phyloP scores from a whole-genome alignment of 305 asterid species.

The Coffea humblotiana region DNA sequence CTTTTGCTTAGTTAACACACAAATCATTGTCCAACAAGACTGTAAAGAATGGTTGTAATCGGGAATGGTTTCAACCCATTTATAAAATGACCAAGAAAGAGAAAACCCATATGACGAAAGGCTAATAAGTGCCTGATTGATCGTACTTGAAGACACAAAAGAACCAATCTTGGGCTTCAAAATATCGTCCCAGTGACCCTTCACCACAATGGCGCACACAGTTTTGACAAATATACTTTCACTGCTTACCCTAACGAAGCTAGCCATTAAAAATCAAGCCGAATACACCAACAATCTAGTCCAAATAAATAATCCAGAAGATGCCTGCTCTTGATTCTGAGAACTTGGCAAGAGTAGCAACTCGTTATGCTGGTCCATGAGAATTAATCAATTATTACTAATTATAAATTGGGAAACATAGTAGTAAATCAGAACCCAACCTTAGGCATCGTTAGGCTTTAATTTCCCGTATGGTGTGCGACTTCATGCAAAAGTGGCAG shows the following conservation, averaged over 20 bases:
- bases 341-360: not conserved
- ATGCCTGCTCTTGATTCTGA: not conserved
- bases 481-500: not conserved
- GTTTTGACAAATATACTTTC: slow-evolving; percentile 47
- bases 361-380: not conserved
- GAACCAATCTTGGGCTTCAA: slow-evolving; percentile 71
- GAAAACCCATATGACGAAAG: slow-evolving; percentile 49
- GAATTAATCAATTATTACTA: not conserved
- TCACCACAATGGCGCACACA: slow-evolving; percentile 56
- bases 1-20: slow-evolving; percentile 60
- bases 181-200: slow-evolving; percentile 66
- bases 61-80: slow-evolving; percentile 77
- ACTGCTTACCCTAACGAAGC: slow-evolving; percentile 28
- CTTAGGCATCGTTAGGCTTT: not conserved
- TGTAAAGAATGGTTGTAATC: slow-evolving; percentile 68
- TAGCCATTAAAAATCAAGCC: slow-evolving; percentile 39
- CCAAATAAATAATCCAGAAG: not conserved
- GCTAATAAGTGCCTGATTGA: slow-evolving; percentile 45
- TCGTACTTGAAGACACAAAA: slow-evolving; percentile 50
- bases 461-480: not conserved
- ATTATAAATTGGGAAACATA: not conserved
- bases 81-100: slow-evolving; percentile 67
- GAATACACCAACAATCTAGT: not conserved
- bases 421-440: not conserved
- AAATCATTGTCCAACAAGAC: slow-evolving; percentile 77